Evolutionary conservation across 1,284 basidiomycete species (phyloP), one percentile per base, ranked within the genome.

Genomic region (Polyporus tsugae): DNA sequence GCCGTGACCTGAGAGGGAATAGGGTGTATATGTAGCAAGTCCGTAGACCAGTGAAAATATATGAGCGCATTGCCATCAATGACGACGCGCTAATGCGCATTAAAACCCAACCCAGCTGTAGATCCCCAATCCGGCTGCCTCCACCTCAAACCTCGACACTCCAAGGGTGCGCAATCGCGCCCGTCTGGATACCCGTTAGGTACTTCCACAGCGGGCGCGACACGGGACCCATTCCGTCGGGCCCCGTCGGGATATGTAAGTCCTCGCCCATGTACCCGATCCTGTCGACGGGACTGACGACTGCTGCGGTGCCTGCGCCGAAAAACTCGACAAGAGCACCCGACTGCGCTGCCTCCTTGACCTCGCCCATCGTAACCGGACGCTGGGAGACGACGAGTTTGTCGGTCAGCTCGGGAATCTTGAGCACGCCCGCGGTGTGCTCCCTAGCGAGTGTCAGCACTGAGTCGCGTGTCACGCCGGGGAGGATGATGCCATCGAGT

Each of bases 401-500:
- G 62, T 87, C 81, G 1, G 94, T 85, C 36, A 97, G 82, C 25
- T 89, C 88, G 6, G 86, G 79, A 55, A 97, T 82, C 1, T 75
- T 80, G 61, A 82, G 78, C 71, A 82, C 82, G 63, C 92, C 90
- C 3, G 89, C 85, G 2, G 81, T 80, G 78, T 99, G 97, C 22
- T 88, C 90, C 53, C 91, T 88, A 1, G 95, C 94, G 63, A 99
- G 90, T 10, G 87, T 78, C 46, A 99, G 88, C 57, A 98, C 92
- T 22, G 94, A 96, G 81, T 98, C 96, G 71, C 97, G 92, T 9
- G 97, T 99, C 22, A 99, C 93, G 71, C 97, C 97, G 13, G 97
- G 97, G 17, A 99, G 91, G 76, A 99, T 96, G 86, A 98, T 93
- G 66, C 97, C 97, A 77, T 95, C 95, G 52, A 99, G 86, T 5